These are phyloP conservation scores for Rugiboletus extremiorientalis DNA, from an alignment of 1,284 basidiomycete genomes.

Conservation along the genomic window DNA sequence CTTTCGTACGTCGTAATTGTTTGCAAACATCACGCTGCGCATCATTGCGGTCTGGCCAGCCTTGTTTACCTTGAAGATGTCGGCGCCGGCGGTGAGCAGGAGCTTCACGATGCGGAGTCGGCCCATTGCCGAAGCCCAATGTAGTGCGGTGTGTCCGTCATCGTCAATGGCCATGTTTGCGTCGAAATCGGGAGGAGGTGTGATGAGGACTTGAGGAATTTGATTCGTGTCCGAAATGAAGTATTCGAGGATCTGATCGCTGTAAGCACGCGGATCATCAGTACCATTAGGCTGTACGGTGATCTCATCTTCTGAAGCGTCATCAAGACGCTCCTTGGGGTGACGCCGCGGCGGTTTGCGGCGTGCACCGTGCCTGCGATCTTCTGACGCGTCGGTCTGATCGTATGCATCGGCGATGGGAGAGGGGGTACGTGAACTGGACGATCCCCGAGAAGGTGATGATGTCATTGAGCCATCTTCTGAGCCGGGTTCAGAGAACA, in stretches of 20 bases:
- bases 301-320: slow-evolving; percentile 44
- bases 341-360: slow-evolving; percentile 42
- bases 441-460: slow-evolving; percentile 81
- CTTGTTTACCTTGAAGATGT: slow-evolving; percentile 97
- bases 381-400: slow-evolving; percentile 42
- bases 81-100: slow-evolving; percentile 90
- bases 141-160: slow-evolving; percentile 95
- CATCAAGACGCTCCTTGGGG: slow-evolving; percentile 39
- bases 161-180: slow-evolving; percentile 98
- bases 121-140: slow-evolving; percentile 99
- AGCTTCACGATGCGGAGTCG: slow-evolving; percentile 96
- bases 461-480: slow-evolving; percentile 86
- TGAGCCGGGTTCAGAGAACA: slow-evolving; percentile 61
- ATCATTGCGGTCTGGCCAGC: slow-evolving; percentile 97
- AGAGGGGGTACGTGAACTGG: slow-evolving; percentile 87
- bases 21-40: slow-evolving; percentile 99
- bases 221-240: slow-evolving; percentile 98
- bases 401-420: slow-evolving; percentile 63
- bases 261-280: slow-evolving; percentile 66
- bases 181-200: slow-evolving; percentile 91
- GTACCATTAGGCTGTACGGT: slow-evolving; percentile 38
- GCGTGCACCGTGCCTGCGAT: slow-evolving; percentile 38
- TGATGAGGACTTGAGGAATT: slow-evolving; percentile 86
- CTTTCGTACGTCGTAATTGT: slow-evolving; percentile 99
- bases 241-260: slow-evolving; percentile 97